Evolutionary conservation across 345 rosid species (phyloP), one percentile per base, ranked within the genome.

Genomic region (Trapa incisa): DNA sequence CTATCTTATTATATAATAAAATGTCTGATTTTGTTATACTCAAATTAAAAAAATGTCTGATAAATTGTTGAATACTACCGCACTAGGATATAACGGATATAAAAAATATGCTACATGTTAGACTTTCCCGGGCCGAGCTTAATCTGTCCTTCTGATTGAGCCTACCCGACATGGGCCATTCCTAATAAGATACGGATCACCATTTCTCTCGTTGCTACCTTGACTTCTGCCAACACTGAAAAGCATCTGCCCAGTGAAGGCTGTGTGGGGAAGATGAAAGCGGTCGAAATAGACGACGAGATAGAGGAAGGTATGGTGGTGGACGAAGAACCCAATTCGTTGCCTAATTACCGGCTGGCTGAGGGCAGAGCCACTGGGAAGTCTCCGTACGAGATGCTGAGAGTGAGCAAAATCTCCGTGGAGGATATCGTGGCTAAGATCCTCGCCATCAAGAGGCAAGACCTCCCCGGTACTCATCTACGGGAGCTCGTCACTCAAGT

Each of bases 261-360:
- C 11, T 11, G 9, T 11, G 9, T 6, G 48, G 48, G 11, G 48
- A 52, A 13, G 45, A 36, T 0, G 17, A n/a, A 50, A 2, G 22
- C 56, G 56, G 56, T 15, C 56, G 56, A 35, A 42, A 90, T 94
- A 97, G 97, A 87, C 73, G 99, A 91, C 87, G 97, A 91, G 72
- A 94, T 89, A 67, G 97, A 88, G 56, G 96, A 85, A 70, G 88
- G 79, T 63, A 83, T 87, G 77, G 74, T 77, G 62, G 76, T 80
- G 68, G 82, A 84, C 42, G 85, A 73, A 8, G 80, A 79, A 7
- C 69, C 61, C 1, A 70, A 71, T 38, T 35, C 43, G 37, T 22
- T 75, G 36, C 53, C 53, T 22, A 77, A 78, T 8, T 78, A 29
- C 45, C 60, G 17, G 66, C 66, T 10, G 71, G 33, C n/a, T 11